Evolutionary conservation across 2,329 filamentous ascomycete species (phyloP), one percentile per base, ranked within the genome.

Genomic region (Apiospora malaysiana): DNA sequence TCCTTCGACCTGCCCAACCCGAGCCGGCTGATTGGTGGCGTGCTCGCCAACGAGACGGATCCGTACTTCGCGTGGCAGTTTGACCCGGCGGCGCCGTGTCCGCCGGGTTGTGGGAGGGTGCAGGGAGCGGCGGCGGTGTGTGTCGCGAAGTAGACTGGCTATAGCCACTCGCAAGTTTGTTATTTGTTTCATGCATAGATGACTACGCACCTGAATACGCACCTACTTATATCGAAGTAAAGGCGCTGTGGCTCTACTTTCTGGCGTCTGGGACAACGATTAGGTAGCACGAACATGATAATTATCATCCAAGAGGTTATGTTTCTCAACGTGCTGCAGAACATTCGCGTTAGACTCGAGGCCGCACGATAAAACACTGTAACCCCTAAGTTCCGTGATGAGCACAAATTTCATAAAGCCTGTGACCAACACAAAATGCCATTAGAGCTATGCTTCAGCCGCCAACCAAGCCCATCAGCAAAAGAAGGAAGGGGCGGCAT

Each of bases 51-150:
- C 68, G 87, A 89, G 80, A 89, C 87, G 51, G 85, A 89, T 77
- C 78, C 79, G 8, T 85, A 82, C 72, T 89, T 89, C 77, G 72
- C 75, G 37, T 90, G 87, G 88, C 88, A 89, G 79, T 88, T 81
- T 77, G 79, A 86, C 74, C 71, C 73, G 0, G 51, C 23, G 32
- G 69, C 71, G 72, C 45, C 42, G 14, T 71, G 70, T 66, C 70
- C 70, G 12, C 6, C 40, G n/a, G 70, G 70, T 3, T 71, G 70
- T 32, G 40, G n/a, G 40, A 67, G 65, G 65, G 0, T n/a, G 56
- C 56, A 23, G 32, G 56, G 56, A 18, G 56, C 9, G 18, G 56
- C 21, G 32, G 18, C 32, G 18, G 21, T 18, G 2, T 63, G 56
- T 40, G 56, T 63, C 4, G 56, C 56, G 2, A n/a, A 40, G 56